Evolutionary conservation across 2,329 filamentous ascomycete genomes (phyloP).

Genomic region (Ophiostoma sp.): DNA sequence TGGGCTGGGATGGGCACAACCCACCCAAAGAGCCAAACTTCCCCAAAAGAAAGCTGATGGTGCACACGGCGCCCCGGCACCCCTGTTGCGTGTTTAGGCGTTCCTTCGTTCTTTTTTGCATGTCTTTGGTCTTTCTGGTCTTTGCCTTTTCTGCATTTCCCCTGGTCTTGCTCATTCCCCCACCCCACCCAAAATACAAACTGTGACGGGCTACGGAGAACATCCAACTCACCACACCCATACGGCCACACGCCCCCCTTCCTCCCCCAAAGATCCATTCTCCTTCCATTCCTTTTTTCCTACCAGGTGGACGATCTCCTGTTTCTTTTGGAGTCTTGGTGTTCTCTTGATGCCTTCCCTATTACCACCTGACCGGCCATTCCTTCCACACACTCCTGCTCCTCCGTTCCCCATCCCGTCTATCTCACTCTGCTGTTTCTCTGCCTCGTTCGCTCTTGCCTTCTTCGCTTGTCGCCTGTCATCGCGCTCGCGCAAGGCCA

Average conservation of each 20-base stretch:
- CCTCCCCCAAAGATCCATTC: constrained; percentile 6
- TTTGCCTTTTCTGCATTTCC: constrained; percentile 7
- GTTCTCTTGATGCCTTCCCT: neutral
- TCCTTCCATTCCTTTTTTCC: neutral
- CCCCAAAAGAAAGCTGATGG: constrained; percentile 3
- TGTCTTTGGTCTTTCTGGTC: neutral
- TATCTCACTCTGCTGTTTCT: neutral
- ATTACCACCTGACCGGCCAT: constrained; percentile 7
- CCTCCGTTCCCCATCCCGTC: constrained; percentile 3
- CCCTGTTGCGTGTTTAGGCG: constrained; percentile 20
- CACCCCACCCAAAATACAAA: constrained; percentile 9
- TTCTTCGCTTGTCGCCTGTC: constrained; percentile 7
- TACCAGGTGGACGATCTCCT: constrained; percentile 15
- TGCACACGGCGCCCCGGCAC: constrained; percentile 14
- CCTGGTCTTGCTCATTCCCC: neutral
- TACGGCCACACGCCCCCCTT: constrained; percentile 11
- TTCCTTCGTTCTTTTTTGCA: constrained; percentile 18
- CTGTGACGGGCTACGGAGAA: constrained; percentile 14
- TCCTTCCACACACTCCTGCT: neutral
- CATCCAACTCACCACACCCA: constrained; percentile 15
- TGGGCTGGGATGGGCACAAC: constrained; percentile 8
- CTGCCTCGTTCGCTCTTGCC: constrained; percentile 12
- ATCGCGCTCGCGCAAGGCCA: neutral
- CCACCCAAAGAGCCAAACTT: neutral
- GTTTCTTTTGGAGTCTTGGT: neutral